A percentile compares a stretch with the other conserved stretches of the same genome.
Evolutionary conservation across 2,329 filamentous ascomycete genomes (phyloP).

Genomic region (Fusarium liriodendri): DNA sequence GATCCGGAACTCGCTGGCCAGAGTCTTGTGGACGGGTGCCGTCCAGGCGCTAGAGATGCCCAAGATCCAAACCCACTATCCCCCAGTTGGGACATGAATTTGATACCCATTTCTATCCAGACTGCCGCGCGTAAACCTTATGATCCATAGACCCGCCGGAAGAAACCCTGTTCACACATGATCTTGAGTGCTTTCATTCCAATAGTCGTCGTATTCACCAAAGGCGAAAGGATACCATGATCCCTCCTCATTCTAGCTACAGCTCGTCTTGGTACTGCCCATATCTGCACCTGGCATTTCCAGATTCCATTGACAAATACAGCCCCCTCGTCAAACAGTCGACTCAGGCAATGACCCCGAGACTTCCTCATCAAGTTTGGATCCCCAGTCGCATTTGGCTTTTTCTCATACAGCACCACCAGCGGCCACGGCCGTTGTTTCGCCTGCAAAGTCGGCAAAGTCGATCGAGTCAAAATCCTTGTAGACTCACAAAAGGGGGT

Average conservation of each 20-base stretch:
- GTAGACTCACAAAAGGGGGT: constrained; percentile 20
- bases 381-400: constrained; percentile 7
- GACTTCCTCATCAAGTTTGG: constrained; percentile 25
- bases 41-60: not conserved
- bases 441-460: constrained; percentile 12
- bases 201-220: constrained; percentile 44
- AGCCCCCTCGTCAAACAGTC: constrained; percentile 10
- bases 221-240: constrained; percentile 22
- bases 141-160: constrained; percentile 16
- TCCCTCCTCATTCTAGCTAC: constrained; percentile 33
- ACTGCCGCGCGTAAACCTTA: constrained; percentile 25
- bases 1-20: not conserved
- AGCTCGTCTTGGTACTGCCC: constrained; percentile 27
- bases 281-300: constrained; percentile 30
- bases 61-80: not conserved
- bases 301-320: constrained; percentile 22
- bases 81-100: constrained; percentile 19
- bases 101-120: constrained; percentile 31
- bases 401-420: constrained; percentile 17
- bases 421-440: constrained; percentile 16
- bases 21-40: not conserved
- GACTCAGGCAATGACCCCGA: constrained; percentile 12
- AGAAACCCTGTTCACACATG: constrained; percentile 1
- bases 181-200: constrained; percentile 33
- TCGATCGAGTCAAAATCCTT: constrained; percentile 14